phyloP scores from a whole-genome alignment of 2,329 filamentous ascomycete genomes.

The Aspergillus aculeatinus region DNA sequence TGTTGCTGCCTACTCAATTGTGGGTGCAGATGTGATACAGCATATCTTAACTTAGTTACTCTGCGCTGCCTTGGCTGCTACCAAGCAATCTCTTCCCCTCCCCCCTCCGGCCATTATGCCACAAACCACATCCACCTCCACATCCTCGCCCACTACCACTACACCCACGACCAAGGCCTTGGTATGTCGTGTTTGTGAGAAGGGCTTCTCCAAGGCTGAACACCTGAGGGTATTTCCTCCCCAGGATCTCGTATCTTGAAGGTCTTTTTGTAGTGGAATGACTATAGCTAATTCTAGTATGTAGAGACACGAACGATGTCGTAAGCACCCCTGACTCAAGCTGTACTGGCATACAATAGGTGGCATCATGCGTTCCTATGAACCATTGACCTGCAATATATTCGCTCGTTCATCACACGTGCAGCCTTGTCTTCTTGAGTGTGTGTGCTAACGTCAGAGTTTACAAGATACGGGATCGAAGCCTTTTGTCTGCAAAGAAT shows the following conservation, averaged over 20 bases:
- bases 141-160: background rate
- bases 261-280: constrained; percentile 12
- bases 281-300: constrained; percentile 12
- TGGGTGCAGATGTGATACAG: background rate
- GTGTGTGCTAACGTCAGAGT: constrained; percentile 16
- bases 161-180: constrained; percentile 28
- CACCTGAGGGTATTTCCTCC: constrained; percentile 38
- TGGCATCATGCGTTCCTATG: background rate
- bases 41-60: background rate
- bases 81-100: background rate
- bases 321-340: constrained; percentile 27
- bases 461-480: constrained; percentile 41
- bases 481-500: constrained; percentile 44
- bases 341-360: background rate
- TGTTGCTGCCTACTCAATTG: background rate
- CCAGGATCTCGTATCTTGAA: background rate
- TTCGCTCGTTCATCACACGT: background rate
- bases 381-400: background rate
- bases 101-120: constrained; percentile 9
- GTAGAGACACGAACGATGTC: constrained; percentile 47
- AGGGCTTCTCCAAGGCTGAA: constrained; percentile 44
- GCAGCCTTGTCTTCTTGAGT: background rate
- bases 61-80: background rate
- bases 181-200: constrained; percentile 42
- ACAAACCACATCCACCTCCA: constrained; percentile 9